Conservation (phyloP, 257 asterid species). For the Solanum peruvianum region DNA sequence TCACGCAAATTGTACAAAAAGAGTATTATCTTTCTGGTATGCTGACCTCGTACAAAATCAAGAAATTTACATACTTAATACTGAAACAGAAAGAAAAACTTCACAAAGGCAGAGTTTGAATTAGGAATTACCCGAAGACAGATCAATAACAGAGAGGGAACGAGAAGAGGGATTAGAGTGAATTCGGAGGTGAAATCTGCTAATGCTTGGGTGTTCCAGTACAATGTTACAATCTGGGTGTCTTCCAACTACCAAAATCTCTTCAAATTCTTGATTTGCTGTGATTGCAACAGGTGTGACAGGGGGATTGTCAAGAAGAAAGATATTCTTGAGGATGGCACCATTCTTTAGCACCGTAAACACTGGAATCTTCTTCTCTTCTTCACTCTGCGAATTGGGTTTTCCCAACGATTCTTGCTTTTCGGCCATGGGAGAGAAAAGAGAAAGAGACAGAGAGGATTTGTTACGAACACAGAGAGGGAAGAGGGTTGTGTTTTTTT, state of each 20-base stretch:
- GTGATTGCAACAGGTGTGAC: conserved; percentile 3
- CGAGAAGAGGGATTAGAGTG: conserved; percentile 45
- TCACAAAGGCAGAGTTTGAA: not conserved
- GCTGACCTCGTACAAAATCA: not conserved
- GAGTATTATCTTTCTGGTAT: not conserved
- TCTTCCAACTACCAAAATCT: conserved; percentile 54
- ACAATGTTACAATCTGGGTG: conserved; percentile 77
- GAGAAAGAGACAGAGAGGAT: not conserved
- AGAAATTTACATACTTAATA: not conserved
- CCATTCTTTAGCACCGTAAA: conserved; percentile 62
- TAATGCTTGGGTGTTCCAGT: conserved; percentile 88
- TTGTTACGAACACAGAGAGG: not conserved
- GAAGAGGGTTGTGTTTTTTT: not conserved
- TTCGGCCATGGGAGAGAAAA: not conserved
- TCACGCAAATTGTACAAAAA: not conserved
- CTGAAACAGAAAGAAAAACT: not conserved
- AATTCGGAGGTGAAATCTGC: conserved; percentile 83
- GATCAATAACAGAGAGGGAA: conserved; percentile 46
- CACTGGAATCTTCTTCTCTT: conserved; percentile 65
- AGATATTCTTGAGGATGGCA: conserved; percentile 64
- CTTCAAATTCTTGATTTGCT: conserved; percentile 24
- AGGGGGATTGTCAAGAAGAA: conserved; percentile 36
- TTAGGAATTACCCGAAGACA: conserved; percentile 42
- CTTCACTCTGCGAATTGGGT: not conserved
- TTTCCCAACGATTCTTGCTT: not conserved